phyloP scores from a whole-genome alignment of 139 green algal species.

The Tetratostichococcus sp. region DNA sequence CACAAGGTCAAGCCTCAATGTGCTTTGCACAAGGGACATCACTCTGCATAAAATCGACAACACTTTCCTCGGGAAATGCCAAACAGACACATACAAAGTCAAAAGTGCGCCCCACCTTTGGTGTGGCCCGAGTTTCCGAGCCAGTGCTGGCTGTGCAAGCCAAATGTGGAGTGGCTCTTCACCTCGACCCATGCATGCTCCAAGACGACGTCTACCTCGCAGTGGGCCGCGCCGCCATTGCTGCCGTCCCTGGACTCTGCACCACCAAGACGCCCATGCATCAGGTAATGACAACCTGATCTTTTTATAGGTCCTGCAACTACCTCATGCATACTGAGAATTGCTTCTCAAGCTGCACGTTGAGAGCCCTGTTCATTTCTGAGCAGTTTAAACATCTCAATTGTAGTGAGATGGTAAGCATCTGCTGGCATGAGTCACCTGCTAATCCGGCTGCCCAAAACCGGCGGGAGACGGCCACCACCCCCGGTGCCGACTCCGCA shows the following conservation, averaged over 20 bases:
- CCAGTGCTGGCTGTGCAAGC: conserved; percentile 34
- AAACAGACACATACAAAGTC: background rate
- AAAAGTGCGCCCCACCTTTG: background rate
- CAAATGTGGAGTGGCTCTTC: conserved; percentile 47
- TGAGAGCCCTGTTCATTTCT: no score
- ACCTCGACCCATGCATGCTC: conserved; percentile 55
- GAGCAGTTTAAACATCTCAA: no score
- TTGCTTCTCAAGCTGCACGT: no score
- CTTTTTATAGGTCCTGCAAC: no score
- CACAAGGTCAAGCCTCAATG: no score
- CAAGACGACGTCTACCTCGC: conserved; percentile 45
- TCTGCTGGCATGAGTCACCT: no score
- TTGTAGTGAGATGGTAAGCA: no score
- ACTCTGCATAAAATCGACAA: no score
- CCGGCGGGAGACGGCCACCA: conserved; percentile 15
- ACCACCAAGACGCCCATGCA: background rate
- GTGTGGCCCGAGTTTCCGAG: background rate
- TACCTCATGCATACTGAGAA: no score
- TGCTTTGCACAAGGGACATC: no score
- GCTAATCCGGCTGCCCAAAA: conserved; percentile 8
- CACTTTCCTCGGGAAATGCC: no score
- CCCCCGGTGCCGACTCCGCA: conserved; percentile 5
- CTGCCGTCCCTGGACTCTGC: background rate
- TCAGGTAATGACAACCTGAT: background rate
- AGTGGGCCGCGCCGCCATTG: background rate